Conservation (phyloP, 2,329 filamentous ascomycete genomes). For the Scedosporium minutisporum region DNA sequence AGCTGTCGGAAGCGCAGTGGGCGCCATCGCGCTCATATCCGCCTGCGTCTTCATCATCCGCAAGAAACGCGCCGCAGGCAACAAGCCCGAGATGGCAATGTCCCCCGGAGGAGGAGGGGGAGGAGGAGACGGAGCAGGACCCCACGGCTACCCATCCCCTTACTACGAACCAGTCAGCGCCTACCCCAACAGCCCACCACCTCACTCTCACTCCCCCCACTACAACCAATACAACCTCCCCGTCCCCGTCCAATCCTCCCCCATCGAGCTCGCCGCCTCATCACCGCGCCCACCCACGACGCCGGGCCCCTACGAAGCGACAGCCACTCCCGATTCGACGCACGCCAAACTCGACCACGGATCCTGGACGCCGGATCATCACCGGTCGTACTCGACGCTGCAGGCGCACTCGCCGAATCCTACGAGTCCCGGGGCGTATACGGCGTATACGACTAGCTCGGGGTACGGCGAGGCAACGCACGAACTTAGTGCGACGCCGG, state of each 20-base stretch:
- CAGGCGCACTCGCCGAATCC: background rate
- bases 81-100: background rate
- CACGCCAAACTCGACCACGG: background rate
- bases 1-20: conserved; percentile 25
- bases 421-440: background rate
- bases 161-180: background rate
- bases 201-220: background rate
- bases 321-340: background rate
- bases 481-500: background rate
- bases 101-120: background rate
- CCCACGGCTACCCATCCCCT: background rate
- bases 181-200: background rate
- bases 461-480: background rate
- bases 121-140: background rate
- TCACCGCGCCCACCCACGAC: background rate
- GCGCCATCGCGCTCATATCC: background rate
- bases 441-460: background rate
- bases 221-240: background rate
- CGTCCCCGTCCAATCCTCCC: background rate
- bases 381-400: background rate
- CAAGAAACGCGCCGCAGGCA: background rate
- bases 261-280: background rate
- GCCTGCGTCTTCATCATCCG: background rate
- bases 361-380: background rate
- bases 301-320: background rate